Evolutionary conservation across 192 early-diverging fungal genomes (phyloP).

Genomic region (Backusella morwellensis): DNA sequence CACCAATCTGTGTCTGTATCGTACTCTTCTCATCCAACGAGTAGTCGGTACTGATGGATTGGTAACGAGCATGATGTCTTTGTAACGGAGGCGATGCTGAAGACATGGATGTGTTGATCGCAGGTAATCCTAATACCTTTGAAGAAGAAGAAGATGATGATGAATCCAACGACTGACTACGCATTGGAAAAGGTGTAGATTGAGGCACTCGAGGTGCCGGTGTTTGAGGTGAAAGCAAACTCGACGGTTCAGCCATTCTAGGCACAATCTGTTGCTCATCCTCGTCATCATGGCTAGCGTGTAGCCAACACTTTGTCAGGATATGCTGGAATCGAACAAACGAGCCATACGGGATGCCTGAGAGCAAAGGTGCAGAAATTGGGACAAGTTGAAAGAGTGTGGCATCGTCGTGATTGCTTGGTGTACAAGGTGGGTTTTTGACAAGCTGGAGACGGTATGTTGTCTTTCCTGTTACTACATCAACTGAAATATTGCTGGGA

Average conservation of each 20-base stretch:
- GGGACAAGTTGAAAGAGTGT: constrained; percentile 20
- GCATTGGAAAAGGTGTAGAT: neutral
- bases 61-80: neutral
- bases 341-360: constrained; percentile 12
- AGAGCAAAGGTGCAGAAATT: neutral
- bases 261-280: neutral
- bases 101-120: neutral
- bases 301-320: constrained; percentile 19
- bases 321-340: constrained; percentile 24
- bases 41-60: neutral
- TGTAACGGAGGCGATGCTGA: neutral
- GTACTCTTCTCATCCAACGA: neutral
- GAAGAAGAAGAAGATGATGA: too few species aligned
- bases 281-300: constrained; percentile 4
- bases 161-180: neutral
- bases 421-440: constrained; percentile 11
- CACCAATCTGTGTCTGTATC: neutral
- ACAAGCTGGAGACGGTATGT: constrained; percentile 10
- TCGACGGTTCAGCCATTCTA: neutral
- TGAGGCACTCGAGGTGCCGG: neutral
- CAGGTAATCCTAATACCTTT: neutral
- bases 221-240: neutral
- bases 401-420: constrained; percentile 1
- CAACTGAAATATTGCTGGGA: constrained; percentile 20
- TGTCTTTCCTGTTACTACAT: constrained; percentile 9